phyloP scores from a whole-genome alignment of 2,329 filamentous ascomycete genomes.

The Thermomyces lanuginosus region DNA sequence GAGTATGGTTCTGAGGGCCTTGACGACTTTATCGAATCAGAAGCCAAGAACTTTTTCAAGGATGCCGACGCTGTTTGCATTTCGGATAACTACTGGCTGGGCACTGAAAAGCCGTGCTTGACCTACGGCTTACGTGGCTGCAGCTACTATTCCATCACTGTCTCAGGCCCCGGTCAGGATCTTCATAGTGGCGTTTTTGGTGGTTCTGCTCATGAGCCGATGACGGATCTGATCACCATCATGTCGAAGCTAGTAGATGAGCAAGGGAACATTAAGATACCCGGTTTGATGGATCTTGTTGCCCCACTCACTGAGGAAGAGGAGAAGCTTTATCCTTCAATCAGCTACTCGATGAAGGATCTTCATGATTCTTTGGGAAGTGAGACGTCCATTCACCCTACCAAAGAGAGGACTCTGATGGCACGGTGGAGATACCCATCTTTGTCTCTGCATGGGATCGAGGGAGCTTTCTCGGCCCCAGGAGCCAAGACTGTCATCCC shows the following conservation, averaged over 20 bases:
- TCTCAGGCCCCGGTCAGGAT: conserved; percentile 82
- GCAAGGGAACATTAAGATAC: conserved; percentile 80
- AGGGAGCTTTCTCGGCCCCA: conserved; percentile 83
- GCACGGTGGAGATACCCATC: conserved; percentile 90
- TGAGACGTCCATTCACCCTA: conserved; percentile 68
- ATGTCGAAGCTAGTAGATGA: conserved; percentile 75
- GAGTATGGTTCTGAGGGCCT: conserved; percentile 95
- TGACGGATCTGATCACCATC: conserved; percentile 82
- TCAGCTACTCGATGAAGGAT: conserved; percentile 92
- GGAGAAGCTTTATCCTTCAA: conserved; percentile 69
- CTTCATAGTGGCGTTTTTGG: conserved; percentile 95
- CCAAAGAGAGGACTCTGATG: conserved; percentile 90
- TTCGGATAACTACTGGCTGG: conserved; percentile 99
- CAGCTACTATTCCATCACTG: conserved; percentile 91
- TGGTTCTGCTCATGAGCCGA: conserved; percentile 90
- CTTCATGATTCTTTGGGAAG: conserved; percentile 83
- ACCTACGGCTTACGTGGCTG: conserved; percentile 93
- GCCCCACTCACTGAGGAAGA: conserved; percentile 77
- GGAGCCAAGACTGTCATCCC: conserved; percentile 98
- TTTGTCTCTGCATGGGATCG: conserved; percentile 82
- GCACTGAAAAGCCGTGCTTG: conserved; percentile 93
- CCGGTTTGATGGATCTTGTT: conserved; percentile 87
- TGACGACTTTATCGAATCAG: conserved; percentile 80
- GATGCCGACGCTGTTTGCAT: conserved; percentile 95
- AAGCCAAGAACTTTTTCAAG: conserved; percentile 88